Conservation (phyloP, 345 rosid genomes). For the Acer saccharum region DNA sequence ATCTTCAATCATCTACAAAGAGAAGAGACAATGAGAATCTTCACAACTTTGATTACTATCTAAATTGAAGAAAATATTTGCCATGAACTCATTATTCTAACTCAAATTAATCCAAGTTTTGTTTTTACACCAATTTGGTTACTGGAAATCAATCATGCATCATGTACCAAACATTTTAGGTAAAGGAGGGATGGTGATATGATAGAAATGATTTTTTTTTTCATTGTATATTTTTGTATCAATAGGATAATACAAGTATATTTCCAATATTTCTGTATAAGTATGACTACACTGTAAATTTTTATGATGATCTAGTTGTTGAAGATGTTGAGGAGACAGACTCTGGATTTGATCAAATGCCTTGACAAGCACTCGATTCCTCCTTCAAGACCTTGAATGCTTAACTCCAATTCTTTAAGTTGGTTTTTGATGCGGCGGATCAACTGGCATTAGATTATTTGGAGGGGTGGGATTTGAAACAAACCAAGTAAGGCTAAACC, state of each 20-base stretch:
- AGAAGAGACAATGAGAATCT: too few species aligned
- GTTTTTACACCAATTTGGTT: too few species aligned
- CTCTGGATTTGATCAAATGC: constrained; percentile 45
- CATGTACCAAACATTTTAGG: too few species aligned
- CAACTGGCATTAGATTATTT: too few species aligned
- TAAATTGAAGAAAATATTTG: not conserved
- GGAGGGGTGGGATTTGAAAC: too few species aligned
- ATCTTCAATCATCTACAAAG: not conserved
- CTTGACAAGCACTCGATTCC: constrained; percentile 43
- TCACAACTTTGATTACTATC: not conserved
- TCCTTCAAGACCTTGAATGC: constrained; percentile 56
- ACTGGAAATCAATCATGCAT: too few species aligned
- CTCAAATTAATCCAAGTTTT: not conserved
- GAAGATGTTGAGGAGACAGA: constrained; percentile 45
- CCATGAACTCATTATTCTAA: not conserved
- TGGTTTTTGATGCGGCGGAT: too few species aligned
- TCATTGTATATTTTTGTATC: not conserved
- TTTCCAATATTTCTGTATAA: not conserved
- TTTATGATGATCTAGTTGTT: constrained; percentile 13
- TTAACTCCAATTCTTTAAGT: constrained; percentile 31
- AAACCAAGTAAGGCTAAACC: too few species aligned
- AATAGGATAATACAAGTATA: not conserved
- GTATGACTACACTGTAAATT: not conserved
- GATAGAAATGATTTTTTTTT: not conserved
- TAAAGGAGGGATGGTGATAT: not conserved